phyloP scores from a whole-genome alignment of 805 yeast genomes.

The Metschnikowia orientalis region DNA sequence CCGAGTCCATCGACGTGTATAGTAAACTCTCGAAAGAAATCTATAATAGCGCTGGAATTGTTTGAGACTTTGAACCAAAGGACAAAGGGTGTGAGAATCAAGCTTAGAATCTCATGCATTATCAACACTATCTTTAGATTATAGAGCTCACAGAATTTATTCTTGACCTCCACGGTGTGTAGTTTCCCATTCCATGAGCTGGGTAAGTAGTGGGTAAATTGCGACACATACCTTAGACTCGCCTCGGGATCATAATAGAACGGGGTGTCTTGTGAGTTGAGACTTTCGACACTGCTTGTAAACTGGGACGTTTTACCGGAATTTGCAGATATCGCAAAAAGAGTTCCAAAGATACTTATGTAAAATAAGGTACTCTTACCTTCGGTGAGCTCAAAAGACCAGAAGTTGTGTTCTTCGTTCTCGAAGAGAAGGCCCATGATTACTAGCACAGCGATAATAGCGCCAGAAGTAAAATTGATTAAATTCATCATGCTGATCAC shows the following conservation, averaged over 20 bases:
- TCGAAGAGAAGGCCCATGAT: slow-evolving; percentile 67
- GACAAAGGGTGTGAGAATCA: slow-evolving; percentile 83
- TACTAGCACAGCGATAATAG: slow-evolving; percentile 77
- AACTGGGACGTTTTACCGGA: slow-evolving; percentile 37
- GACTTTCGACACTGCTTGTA: slow-evolving; percentile 22
- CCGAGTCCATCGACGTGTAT: slow-evolving; percentile 94
- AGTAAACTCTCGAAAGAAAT: slow-evolving; percentile 85
- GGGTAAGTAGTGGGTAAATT: slow-evolving; percentile 88
- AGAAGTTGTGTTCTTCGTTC: slow-evolving; percentile 72
- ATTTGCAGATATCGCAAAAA: slow-evolving; percentile 78
- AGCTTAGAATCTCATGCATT: slow-evolving; percentile 72
- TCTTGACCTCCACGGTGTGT: slow-evolving; percentile 80
- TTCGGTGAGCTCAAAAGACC: slow-evolving; percentile 81
- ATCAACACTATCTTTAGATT: slow-evolving; percentile 68
- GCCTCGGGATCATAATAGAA: slow-evolving; percentile 90
- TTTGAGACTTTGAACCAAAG: slow-evolving; percentile 78
- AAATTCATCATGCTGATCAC: slow-evolving; percentile 35
- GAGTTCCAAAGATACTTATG: slow-evolving; percentile 80
- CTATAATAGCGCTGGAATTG: slow-evolving; percentile 71
- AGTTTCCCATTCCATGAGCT: slow-evolving; percentile 78
- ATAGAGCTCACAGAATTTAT: slow-evolving; percentile 75
- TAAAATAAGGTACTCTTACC: slow-evolving; percentile 83
- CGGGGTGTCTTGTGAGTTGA: slow-evolving; percentile 23
- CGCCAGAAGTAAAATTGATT: slow-evolving; percentile 69
- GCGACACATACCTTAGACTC: slow-evolving; percentile 71